Percentiles rank a stretch among this genome's conserved stretches.
Conservation (phyloP, 2,329 filamentous ascomycete genomes). For the Colletotrichum cuscutae region DNA sequence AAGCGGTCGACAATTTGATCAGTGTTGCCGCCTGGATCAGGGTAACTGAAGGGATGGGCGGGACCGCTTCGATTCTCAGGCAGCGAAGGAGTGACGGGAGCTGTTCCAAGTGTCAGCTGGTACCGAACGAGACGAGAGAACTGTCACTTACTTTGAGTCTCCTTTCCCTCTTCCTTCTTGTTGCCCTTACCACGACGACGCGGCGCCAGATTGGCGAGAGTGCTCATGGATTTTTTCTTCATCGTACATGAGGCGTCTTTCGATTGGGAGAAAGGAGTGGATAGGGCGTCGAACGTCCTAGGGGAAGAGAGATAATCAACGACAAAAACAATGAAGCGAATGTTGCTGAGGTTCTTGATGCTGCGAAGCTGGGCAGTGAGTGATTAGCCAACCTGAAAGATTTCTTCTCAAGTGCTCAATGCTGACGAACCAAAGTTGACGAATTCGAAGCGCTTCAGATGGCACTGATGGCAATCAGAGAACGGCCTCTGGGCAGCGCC, state of each 20-base stretch:
- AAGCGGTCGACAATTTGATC: constrained; percentile 23
- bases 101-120: constrained; percentile 8
- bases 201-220: constrained; percentile 21
- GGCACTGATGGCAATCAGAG: neutral
- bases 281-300: neutral
- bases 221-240: constrained; percentile 28
- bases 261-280: constrained; percentile 10
- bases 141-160: constrained; percentile 12
- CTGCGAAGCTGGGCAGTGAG: too few relatives aligned
- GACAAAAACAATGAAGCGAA: neutral
- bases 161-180: neutral
- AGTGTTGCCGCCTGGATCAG: neutral
- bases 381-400: neutral
- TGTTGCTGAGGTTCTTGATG: neutral
- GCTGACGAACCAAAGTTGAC: neutral
- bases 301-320: neutral
- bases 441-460: neutral
- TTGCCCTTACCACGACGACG: constrained; percentile 20
- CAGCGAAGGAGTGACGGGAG: neutral
- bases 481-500: neutral
- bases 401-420: neutral
- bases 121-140: neutral
- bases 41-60: neutral
- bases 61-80: neutral
- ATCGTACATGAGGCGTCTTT: constrained; percentile 8